Base-by-base conservation (phyloP, 2,329 filamentous ascomycete genomes). In the Fusarium mangiferae region DNA sequence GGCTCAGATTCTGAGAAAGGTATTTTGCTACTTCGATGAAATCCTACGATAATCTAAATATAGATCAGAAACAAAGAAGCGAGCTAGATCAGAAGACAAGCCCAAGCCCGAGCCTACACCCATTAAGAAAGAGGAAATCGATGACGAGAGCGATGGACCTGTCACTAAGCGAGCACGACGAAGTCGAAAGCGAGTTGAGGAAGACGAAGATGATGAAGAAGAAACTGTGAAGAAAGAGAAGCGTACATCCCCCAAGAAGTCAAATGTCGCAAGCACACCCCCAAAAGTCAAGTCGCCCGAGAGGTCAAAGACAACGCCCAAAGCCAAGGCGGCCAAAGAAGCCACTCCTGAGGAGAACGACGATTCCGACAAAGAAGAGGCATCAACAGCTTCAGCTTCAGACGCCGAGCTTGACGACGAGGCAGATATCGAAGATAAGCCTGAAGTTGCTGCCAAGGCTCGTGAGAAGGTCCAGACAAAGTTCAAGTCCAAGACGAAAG, bases 401-500 rank as follows among this genome's bases (percentile, higher is more conserved):
- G 66, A 68, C 18, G 82, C 82, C 18, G 85, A 86, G 12, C 84
- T 83, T 5, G 86, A 86, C 22, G 86, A 87, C 36, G 85, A 88
- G 39, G 80, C 78, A 0, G 89, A 89, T 33, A 22, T 60, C 38
- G 85, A 90, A 6, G 87, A 93, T 77, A 94, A 94, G 79, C 91
- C 94, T 5, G 90, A 92, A 74, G 82, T 91, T 52, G 90, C 90
- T 56, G 91, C 90, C 46, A 95, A 97, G 82, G 91, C 91, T 52
- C 91, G 94, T 49, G 90, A 96, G 81, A 94, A 94, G 81, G 89
- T 96, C 17, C 95, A 98, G 81, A 90, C 90, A 14, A 93, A 92
- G 54, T 84, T 98, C 66, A 91, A 91, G 79, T 85, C 89, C 24
- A 90, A 88, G 58, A 86, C 83, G 44, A 93, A 94, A 74, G 93